Evolutionary conservation across 345 rosid species (phyloP).

Genomic region (Rubroshorea leprosula): DNA sequence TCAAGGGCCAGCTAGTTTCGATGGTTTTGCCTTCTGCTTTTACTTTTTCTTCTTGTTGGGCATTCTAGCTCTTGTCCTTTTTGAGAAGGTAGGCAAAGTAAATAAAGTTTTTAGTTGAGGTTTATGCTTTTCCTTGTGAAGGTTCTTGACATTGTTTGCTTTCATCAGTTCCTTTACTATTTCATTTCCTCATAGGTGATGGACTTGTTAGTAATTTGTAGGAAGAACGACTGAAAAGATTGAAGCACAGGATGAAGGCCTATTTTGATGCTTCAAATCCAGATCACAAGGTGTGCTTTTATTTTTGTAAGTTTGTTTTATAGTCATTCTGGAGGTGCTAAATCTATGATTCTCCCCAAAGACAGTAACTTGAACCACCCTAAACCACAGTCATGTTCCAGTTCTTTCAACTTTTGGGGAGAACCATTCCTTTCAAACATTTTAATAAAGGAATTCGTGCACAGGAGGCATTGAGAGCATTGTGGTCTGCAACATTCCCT

Average conservation of each 20-base stretch:
- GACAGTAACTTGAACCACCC: background rate
- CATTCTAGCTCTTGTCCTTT: too few relatives aligned
- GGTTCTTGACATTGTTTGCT: too few relatives aligned
- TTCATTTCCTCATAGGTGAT: background rate
- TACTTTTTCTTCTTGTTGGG: too few relatives aligned
- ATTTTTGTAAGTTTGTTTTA: background rate
- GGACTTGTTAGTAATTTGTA: constrained; percentile 17
- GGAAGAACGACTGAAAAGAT: constrained; percentile 73
- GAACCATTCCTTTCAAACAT: background rate
- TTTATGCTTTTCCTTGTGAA: too few relatives aligned
- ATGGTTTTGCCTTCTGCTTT: too few relatives aligned
- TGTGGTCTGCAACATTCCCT: constrained; percentile 80
- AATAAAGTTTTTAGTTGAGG: too few relatives aligned
- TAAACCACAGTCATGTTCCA: too few relatives aligned
- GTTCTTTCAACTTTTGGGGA: background rate
- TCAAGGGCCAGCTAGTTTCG: too few relatives aligned
- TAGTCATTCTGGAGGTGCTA: background rate
- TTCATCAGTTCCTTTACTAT: too few relatives aligned
- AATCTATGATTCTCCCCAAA: background rate
- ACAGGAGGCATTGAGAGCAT: constrained; percentile 78
- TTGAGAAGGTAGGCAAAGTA: too few relatives aligned
- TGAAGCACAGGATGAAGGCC: constrained; percentile 69
- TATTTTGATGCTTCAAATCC: constrained; percentile 62
- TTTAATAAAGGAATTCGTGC: background rate
- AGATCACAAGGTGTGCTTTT: constrained; percentile 64